These are phyloP conservation scores for Coprinellus micaceus DNA, from an alignment of 768 basidiomycete genomes.

Conservation along the genomic window DNA sequence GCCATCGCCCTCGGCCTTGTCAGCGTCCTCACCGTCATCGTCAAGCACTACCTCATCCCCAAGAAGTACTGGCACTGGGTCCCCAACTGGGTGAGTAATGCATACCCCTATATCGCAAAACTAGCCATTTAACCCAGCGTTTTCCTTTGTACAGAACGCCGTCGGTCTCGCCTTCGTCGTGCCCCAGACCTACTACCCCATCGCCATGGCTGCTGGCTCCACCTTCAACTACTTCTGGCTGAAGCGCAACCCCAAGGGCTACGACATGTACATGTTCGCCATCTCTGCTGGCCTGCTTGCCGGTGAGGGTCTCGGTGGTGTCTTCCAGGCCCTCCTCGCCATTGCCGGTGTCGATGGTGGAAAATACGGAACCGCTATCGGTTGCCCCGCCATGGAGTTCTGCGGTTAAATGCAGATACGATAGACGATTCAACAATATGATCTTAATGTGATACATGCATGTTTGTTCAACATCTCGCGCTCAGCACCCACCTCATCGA, in stretches of 20 bases:
- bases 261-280: slow-evolving; percentile 59
- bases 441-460: not conserved
- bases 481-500: too few relatives aligned
- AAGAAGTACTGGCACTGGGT: slow-evolving; percentile 46
- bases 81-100: slow-evolving; percentile 48
- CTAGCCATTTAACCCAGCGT: too few relatives aligned
- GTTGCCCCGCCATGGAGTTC: slow-evolving; percentile 50
- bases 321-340: slow-evolving; percentile 54
- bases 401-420: slow-evolving; percentile 36
- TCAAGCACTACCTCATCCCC: slow-evolving; percentile 44
- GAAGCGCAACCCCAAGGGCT: slow-evolving; percentile 37
- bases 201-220: slow-evolving; percentile 52
- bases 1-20: slow-evolving; percentile 51
- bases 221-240: slow-evolving; percentile 47
- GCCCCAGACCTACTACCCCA: slow-evolving; percentile 45
- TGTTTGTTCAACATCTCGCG: too few relatives aligned
- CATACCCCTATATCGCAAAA: too few relatives aligned
- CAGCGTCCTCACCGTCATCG: slow-evolving; percentile 41
- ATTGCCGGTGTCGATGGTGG: slow-evolving; percentile 48
- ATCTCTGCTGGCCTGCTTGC: slow-evolving; percentile 52
- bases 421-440: not conserved
- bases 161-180: slow-evolving; percentile 53
- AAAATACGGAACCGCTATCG: slow-evolving; percentile 48
- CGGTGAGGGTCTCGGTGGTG: slow-evolving; percentile 60
- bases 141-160: slow-evolving; percentile 36